Conservation (phyloP, 352 stramenopile species). For the Globisporangium emineosum region DNA sequence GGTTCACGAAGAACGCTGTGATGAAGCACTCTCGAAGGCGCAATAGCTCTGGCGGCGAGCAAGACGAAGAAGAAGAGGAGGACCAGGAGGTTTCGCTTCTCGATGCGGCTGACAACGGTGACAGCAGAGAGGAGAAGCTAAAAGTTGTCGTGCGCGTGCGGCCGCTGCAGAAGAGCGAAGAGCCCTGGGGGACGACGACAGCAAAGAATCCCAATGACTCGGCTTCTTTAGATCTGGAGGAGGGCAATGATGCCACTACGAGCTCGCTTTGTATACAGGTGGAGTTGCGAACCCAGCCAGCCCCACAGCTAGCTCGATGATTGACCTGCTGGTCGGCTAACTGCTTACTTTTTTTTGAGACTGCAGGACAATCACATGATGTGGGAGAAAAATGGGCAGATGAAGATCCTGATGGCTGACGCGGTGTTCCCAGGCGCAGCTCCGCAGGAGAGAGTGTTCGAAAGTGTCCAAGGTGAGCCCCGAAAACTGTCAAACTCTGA, state of each 20-base stretch:
- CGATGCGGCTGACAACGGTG: neutral
- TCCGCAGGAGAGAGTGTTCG: conserved; percentile 42
- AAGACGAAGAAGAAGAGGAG: neutral
- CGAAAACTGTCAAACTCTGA: no score
- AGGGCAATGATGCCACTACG: neutral
- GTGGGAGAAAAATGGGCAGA: conserved; percentile 70
- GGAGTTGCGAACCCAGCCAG: neutral
- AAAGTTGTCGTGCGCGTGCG: conserved; percentile 63
- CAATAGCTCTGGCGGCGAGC: neutral
- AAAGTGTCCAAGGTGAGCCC: conserved; percentile 48
- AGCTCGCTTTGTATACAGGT: conserved; percentile 40
- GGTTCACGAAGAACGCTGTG: neutral
- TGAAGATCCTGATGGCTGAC: conserved; percentile 53
- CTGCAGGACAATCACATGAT: conserved; percentile 38
- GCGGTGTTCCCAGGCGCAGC: conserved; percentile 40
- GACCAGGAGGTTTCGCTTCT: neutral
- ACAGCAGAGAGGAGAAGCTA: conserved; percentile 42
- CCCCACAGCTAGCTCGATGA: neutral
- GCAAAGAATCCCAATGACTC: neutral
- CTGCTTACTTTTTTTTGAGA: neutral
- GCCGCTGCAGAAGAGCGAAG: conserved; percentile 47
- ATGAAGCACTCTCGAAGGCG: conserved; percentile 10
- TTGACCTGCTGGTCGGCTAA: neutral
- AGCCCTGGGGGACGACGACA: conserved; percentile 27
- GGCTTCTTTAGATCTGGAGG: neutral